Evolutionary conservation across 2,329 filamentous ascomycete genomes (phyloP).

Genomic region (Fusarium drepaniforme): DNA sequence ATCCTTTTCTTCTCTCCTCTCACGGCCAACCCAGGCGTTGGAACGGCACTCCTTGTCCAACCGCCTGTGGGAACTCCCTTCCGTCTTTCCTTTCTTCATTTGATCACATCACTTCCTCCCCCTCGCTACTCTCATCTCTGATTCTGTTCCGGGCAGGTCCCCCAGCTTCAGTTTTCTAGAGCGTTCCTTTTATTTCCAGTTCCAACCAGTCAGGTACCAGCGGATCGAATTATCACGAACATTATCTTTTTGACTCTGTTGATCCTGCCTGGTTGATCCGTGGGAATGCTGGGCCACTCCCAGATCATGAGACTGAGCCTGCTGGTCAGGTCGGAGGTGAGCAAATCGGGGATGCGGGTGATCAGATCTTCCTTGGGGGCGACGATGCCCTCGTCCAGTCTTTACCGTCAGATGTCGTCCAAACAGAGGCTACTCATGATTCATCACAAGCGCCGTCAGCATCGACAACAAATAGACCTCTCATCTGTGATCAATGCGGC

Average conservation of each 20-base stretch:
- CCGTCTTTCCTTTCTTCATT: neutral
- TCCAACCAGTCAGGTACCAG: neutral
- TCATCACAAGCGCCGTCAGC: neutral
- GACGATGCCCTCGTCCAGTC: neutral
- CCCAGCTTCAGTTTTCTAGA: neutral
- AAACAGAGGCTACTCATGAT: neutral
- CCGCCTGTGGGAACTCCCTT: neutral
- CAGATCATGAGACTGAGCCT: neutral
- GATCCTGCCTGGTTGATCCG: neutral
- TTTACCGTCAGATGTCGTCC: neutral
- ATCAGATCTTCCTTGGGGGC: neutral
- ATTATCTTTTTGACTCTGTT: neutral
- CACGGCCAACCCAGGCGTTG: neutral
- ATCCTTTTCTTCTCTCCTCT: neutral
- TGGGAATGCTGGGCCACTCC: constrained; percentile 6
- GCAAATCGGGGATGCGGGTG: neutral
- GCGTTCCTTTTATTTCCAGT: constrained; percentile 1
- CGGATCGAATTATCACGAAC: neutral
- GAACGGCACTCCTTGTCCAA: neutral
- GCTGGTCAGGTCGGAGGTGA: neutral
- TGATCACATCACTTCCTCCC: neutral
- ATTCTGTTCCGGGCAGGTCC: neutral
- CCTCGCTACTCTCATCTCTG: neutral
- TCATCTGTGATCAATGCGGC: neutral
- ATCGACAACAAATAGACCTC: neutral